A percentile compares a stretch with the other conserved stretches of the same genome.
These are phyloP conservation scores for Neckera pumila DNA, from an alignment of 225 moss, liverwort and hornwort genomes.

Conservation along the genomic window DNA sequence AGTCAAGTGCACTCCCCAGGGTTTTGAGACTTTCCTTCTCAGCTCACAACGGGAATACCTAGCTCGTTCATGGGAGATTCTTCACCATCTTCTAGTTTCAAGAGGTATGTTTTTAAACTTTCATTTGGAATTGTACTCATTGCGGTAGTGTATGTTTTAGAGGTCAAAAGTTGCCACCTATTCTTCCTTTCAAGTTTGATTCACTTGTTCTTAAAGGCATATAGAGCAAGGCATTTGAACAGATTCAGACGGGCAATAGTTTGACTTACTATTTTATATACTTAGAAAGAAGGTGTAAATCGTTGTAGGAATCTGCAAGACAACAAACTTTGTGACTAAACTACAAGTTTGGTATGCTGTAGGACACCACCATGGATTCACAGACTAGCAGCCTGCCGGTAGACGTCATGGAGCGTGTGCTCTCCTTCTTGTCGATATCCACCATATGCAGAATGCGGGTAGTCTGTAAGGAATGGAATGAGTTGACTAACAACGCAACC, in stretches of 20 bases:
- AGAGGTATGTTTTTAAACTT: background rate
- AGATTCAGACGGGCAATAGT: too few relatives aligned
- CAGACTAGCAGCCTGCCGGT: fast-evolving
- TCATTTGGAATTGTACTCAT: background rate
- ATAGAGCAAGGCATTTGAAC: fast-evolving
- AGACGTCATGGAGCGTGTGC: fast-evolving
- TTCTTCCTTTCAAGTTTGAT: background rate
- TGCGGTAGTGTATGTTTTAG: background rate
- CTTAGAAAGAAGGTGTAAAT: background rate
- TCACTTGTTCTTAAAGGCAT: too few relatives aligned
- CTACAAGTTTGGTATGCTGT: background rate
- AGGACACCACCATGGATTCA: background rate
- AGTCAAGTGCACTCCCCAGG: fast-evolving
- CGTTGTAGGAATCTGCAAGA: background rate
- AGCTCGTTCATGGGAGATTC: fast-evolving
- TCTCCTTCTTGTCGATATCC: background rate
- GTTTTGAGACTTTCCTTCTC: background rate
- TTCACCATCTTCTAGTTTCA: background rate
- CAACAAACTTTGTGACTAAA: background rate
- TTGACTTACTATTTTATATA: background rate
- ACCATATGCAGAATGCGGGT: background rate
- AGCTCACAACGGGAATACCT: fast-evolving
- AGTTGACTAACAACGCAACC: background rate
- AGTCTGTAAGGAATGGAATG: background rate
- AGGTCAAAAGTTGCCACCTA: background rate